phyloP scores from a whole-genome alignment of 2,329 filamentous ascomycete genomes.

The Penicillium decumbens region DNA sequence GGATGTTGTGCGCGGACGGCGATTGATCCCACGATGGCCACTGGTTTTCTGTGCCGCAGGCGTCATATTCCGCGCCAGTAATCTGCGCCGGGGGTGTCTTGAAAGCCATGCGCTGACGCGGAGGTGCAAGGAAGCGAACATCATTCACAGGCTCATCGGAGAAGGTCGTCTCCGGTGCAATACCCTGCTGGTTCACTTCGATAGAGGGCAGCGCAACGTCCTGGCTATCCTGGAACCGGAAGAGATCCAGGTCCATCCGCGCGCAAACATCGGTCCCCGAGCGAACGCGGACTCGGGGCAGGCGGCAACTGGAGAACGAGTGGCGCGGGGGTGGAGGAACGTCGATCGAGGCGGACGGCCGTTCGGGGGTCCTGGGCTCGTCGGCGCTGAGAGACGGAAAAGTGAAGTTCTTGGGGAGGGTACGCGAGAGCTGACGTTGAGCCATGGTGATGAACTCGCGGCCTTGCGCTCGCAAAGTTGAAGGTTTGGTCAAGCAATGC shows the following conservation, averaged over 20 bases:
- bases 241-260: slow-evolving; percentile 33
- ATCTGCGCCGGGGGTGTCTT: slow-evolving; percentile 47
- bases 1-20: slow-evolving; percentile 43
- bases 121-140: slow-evolving; percentile 39
- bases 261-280: slow-evolving; percentile 37
- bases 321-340: slow-evolving; percentile 45
- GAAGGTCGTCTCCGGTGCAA: slow-evolving; percentile 26
- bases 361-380: slow-evolving; percentile 44
- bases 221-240: slow-evolving; percentile 30
- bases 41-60: slow-evolving; percentile 20
- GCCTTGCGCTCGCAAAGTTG: slow-evolving; percentile 5
- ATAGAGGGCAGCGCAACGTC: slow-evolving; percentile 45
- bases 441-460: slow-evolving; percentile 25
- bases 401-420: slow-evolving; percentile 47
- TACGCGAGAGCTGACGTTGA: slow-evolving; percentile 42
- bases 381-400: slow-evolving; percentile 34
- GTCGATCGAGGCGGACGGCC: slow-evolving; percentile 35
- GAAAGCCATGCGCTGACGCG: slow-evolving; percentile 35
- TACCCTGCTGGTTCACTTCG: slow-evolving; percentile 33
- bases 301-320: slow-evolving; percentile 39
- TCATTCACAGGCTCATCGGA: slow-evolving; percentile 26
- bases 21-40: slow-evolving; percentile 34
- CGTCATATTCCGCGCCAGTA: slow-evolving; percentile 34
- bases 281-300: slow-evolving; percentile 39
- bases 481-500: not conserved